Evolutionary conservation across 1,284 basidiomycete genomes (phyloP), one percentile per base, ranked within the genome.

Genomic region (Phellopilus nigrolimitatus): DNA sequence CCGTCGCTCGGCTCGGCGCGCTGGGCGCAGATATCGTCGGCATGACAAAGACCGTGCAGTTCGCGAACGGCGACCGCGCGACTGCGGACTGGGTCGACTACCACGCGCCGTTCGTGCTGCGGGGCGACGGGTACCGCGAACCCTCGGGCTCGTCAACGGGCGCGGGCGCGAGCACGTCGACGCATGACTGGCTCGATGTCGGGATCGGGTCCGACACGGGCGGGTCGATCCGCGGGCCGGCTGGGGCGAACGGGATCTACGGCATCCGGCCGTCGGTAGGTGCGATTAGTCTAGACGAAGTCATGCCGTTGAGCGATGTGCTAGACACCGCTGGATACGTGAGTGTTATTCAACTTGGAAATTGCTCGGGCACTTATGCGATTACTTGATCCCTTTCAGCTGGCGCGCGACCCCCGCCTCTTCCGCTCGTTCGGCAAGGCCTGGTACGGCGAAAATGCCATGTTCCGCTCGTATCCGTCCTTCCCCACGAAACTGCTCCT

Each of bases 41-140:
- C 28, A 77, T 76, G 57, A 73, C 74, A 3, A 76, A 76, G 54
- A 76, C 75, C 3, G 75, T 74, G 8, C 75, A 78, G 57, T 80
- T 80, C 55, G 77, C 78, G 9, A 78, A 78, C 55, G 77, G 76
- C 3, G 74, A 78, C 33, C 64, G 67, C 13, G 75, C 76, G 1
- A 79, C 77, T 52, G 72, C 51, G 10, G 71, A 73, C 55, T 79
- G 73, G 67, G 67, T 72, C 15, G 76, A 79, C 56, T 68, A 74
- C 15, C 67, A 74, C 31, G 74, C 75, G 39, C 74, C 77, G 1
- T 77, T 73, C 68, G 78, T 78, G 57, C 72, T 75, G 22, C 70
- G 77, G 36, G 77, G 73, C 13, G 78, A 80, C 56, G 76, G 75
- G 0, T 73, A 77, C 57, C 68, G 68, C 52, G 70, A 72, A 49